phyloP scores from a whole-genome alignment of 2,329 filamentous ascomycete species.

The Aureobasidium zeae region DNA sequence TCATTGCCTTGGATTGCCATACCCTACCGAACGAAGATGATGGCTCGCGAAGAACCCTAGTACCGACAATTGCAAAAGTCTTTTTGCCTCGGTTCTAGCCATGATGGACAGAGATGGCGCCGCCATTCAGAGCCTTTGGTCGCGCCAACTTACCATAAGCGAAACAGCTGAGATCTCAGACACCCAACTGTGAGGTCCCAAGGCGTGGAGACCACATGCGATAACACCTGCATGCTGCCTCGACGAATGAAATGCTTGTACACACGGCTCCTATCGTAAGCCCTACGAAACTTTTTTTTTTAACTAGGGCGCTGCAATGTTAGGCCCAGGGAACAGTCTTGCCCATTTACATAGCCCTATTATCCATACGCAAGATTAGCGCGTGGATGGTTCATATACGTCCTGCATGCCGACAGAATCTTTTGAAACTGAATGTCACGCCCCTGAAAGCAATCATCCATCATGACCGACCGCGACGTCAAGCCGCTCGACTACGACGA shows the following conservation, averaged over 20 bases:
- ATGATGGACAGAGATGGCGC: background rate
- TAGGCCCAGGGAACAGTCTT: background rate
- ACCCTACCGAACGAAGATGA: too few relatives aligned
- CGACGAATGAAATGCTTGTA: background rate
- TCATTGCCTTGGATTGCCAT: too few relatives aligned
- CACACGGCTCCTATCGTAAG: conserved; percentile 1
- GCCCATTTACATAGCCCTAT: conserved; percentile 4
- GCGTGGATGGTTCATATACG: background rate
- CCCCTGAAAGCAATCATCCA: background rate
- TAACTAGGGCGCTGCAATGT: too few relatives aligned
- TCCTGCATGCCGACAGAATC: background rate
- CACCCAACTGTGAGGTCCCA: background rate
- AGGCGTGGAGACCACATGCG: background rate
- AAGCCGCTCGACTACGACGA: conserved; percentile 1
- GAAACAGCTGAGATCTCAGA: background rate
- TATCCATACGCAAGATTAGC: conserved; percentile 11
- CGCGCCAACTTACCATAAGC: background rate
- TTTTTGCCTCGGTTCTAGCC: background rate
- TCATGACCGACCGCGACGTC: background rate
- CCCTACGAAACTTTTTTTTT: background rate
- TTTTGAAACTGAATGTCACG: background rate
- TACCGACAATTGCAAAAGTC: too few relatives aligned
- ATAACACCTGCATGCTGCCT: conserved; percentile 4
- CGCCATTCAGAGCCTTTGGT: background rate
- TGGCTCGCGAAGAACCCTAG: too few relatives aligned